Evolutionary conservation across 495 filamentous ascomycete genomes (phyloP).

Genomic region (Xeromyces bisporus): DNA sequence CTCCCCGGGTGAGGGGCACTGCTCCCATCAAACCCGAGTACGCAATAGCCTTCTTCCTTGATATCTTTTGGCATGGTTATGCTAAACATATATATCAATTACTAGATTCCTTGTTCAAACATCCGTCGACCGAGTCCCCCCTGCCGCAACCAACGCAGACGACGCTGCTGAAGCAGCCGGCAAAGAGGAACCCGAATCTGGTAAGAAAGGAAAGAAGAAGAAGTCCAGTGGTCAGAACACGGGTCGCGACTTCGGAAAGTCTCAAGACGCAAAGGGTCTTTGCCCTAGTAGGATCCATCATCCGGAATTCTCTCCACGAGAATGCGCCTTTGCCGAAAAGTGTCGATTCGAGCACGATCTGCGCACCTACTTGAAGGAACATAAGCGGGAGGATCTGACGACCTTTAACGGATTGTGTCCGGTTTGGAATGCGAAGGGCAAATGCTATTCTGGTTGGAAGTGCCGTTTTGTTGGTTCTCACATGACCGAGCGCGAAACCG

Average conservation of each 20-base stretch:
- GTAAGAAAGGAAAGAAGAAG: constrained; percentile 34
- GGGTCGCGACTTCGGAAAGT: constrained; percentile 64
- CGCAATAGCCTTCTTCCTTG: constrained; percentile 8
- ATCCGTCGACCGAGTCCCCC: constrained; percentile 7
- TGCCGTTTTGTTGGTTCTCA: constrained; percentile 79
- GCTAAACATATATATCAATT: too few relatives aligned
- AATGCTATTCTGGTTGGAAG: constrained; percentile 73
- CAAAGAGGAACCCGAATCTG: constrained; percentile 23
- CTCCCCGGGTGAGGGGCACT: constrained; percentile 44
- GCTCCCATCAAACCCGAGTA: constrained; percentile 78
- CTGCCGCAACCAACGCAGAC: constrained; percentile 6
- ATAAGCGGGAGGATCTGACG: constrained; percentile 60
- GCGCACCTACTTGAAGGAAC: constrained; percentile 65
- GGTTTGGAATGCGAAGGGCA: constrained; percentile 56
- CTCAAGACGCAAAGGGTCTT: constrained; percentile 58
- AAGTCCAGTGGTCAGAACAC: constrained; percentile 71
- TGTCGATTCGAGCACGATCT: constrained; percentile 72
- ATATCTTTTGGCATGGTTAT: background rate
- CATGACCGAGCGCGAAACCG: constrained; percentile 51
- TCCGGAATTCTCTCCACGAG: constrained; percentile 56
- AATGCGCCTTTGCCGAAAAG: constrained; percentile 57
- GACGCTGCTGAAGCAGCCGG: constrained; percentile 61
- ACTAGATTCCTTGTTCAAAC: constrained; percentile 40
- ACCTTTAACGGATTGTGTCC: constrained; percentile 65
- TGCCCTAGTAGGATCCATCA: constrained; percentile 50